Evolutionary conservation across 257 asterid species (phyloP), one percentile per base, ranked within the genome.

Genomic region (Petunia secreta): DNA sequence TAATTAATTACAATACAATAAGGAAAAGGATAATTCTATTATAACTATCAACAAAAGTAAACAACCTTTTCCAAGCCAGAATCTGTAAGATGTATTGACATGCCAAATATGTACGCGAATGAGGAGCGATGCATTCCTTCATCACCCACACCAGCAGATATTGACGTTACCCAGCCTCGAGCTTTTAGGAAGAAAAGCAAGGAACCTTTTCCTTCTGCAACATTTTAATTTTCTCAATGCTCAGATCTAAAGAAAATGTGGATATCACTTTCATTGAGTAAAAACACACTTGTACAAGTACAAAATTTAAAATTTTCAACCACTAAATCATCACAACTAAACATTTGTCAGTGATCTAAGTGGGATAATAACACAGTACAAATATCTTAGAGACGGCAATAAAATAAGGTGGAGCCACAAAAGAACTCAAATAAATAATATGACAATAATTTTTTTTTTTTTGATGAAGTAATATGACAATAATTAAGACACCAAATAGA

Each of bases 161-260:
- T 88, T 40, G 94, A 92, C 80, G 97, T 91, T 75, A 81, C 90
- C 98, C 91, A 93, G 80, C 99, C 98, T 89, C 77, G 88, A 82
- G 92, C 90, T 85, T 95, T 95, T 80, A 95, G 90, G 91, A 85
- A 89, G 86, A 82, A 94, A 86, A 63, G 98, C 90, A 95, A 87
- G 80, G 98, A 92, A 80, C 99, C 98, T 85, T 90, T 90, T 85
- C 99, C 98, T 97, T 95, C 99, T 95, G 98, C 79, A 87, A 88
- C 41, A 63, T 63, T 68, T 46, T 46, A 69, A 16, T 69, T 46
- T 69, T 44, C 57, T 46, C 16, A 46, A 46, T 69, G 16, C 10
- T 69, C 77, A 69, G 59, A 69, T 48, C 59, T 46, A 58, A 46
- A 48, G 46, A 25, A 43, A 4, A 43, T 5, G 57, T 52, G 57